phyloP scores from a whole-genome alignment of 1,139 yeast genomes.

The Yamadazyma atlantica region DNA sequence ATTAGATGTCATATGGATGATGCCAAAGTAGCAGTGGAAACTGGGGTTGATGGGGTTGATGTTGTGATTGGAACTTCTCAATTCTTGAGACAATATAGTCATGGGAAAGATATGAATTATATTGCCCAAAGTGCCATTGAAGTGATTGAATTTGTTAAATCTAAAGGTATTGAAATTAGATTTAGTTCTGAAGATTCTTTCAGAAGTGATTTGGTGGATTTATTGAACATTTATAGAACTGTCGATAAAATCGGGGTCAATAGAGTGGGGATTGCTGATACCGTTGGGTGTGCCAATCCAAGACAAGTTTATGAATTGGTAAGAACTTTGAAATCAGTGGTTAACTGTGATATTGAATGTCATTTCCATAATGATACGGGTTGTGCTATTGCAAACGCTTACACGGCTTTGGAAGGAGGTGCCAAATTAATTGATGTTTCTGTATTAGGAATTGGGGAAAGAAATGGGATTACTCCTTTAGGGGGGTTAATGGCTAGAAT shows the following conservation, averaged over 20 bases:
- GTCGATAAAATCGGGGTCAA: constrained; percentile 60
- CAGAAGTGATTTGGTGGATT: constrained; percentile 57
- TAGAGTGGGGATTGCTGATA: constrained; percentile 62
- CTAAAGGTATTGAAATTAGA: constrained; percentile 57
- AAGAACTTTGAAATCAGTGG: constrained; percentile 56
- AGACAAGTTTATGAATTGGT: constrained; percentile 61
- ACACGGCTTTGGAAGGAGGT: constrained; percentile 63
- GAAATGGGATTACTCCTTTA: constrained; percentile 60
- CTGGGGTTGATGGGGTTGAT: constrained; percentile 63
- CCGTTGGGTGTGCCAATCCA: constrained; percentile 63
- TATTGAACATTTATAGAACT: constrained; percentile 55
- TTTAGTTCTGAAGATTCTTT: constrained; percentile 59
- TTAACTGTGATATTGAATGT: constrained; percentile 57
- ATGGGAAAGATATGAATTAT: constrained; percentile 56
- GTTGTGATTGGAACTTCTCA: constrained; percentile 60
- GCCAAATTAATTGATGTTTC: constrained; percentile 58
- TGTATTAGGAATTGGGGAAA: constrained; percentile 60
- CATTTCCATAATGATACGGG: constrained; percentile 65
- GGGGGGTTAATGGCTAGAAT: constrained; percentile 65
- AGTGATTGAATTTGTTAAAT: constrained; percentile 57
- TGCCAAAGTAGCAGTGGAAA: constrained; percentile 57
- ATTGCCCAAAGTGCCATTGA: constrained; percentile 54
- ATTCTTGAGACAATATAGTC: constrained; percentile 51
- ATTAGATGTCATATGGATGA: constrained; percentile 63
- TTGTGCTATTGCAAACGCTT: constrained; percentile 62